Conservation (phyloP, 805 yeast genomes). For the Candida michaelii region DNA sequence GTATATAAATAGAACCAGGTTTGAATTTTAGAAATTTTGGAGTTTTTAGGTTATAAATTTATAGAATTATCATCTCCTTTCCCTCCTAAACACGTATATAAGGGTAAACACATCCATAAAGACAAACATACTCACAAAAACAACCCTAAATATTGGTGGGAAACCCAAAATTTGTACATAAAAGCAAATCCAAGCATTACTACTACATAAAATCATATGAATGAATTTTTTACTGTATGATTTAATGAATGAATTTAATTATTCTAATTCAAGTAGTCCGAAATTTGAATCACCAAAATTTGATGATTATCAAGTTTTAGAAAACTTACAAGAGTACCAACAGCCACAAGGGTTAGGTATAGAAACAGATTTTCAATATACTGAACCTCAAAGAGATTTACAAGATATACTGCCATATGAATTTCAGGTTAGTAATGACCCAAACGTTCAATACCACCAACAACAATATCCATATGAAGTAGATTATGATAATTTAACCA, state of each 20-base stretch:
- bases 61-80: too few species aligned
- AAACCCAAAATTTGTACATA: not conserved
- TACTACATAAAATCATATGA: not conserved
- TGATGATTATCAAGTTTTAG: constrained; percentile 3
- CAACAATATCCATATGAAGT: not conserved
- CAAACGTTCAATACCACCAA: not conserved
- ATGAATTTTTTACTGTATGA: constrained; percentile 7
- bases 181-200: not conserved
- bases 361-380: not conserved
- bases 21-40: too few species aligned
- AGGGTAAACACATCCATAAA: not conserved
- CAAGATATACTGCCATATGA: not conserved
- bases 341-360: constrained; percentile 1
- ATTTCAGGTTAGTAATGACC: not conserved
- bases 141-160: too few species aligned
- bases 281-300: constrained; percentile 4
- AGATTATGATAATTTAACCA: constrained; percentile 1
- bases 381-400: not conserved
- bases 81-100: too few species aligned
- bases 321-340: constrained; percentile 2
- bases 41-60: too few species aligned
- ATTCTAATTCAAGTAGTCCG: constrained; percentile 4
- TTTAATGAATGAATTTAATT: constrained; percentile 7
- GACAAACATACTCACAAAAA: not conserved
- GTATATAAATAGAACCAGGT: not conserved